Evolutionary conservation across 2,329 filamentous ascomycete genomes (phyloP).

Genomic region (Paradendryphiella salina): DNA sequence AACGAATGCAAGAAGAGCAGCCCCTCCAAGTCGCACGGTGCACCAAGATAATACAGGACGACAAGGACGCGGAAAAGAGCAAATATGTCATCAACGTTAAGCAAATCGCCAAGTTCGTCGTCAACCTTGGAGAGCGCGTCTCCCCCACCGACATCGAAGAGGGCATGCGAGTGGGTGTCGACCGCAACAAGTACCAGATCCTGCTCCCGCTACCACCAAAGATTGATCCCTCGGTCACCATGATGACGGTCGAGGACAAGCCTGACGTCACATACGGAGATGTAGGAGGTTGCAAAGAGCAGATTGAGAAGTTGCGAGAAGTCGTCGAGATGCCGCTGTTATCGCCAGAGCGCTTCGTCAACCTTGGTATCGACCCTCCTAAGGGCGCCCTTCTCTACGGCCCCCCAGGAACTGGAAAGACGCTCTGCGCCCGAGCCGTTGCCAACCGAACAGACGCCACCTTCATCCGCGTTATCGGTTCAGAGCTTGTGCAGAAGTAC

Average conservation of each 20-base stretch:
- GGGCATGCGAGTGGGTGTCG: conserved; percentile 97
- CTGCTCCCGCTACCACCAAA: conserved; percentile 93
- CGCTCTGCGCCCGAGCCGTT: conserved; percentile 93
- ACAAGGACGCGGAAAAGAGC: conserved; percentile 94
- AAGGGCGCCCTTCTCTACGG: conserved; percentile 97
- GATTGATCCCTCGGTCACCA: conserved; percentile 98
- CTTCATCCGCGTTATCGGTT: conserved; percentile 97
- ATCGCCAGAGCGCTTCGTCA: conserved; percentile 95
- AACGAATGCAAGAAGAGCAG: conserved; percentile 98
- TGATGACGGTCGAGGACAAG: conserved; percentile 99
- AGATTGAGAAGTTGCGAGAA: conserved; percentile 98
- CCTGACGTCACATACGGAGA: conserved; percentile 98
- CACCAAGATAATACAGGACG: conserved; percentile 98
- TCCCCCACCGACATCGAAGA: conserved; percentile 99
- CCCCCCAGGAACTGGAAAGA: conserved; percentile 98
- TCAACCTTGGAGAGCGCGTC: conserved; percentile 94
- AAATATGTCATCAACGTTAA: conserved; percentile 99
- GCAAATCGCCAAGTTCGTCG: conserved; percentile 99
- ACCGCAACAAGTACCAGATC: conserved; percentile 99
- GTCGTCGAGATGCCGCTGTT: conserved; percentile 98
- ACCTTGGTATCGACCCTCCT: conserved; percentile 96
- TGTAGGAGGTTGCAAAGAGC: conserved; percentile 98
- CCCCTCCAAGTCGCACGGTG: conserved; percentile 95
- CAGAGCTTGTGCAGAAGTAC: conserved; percentile 97
- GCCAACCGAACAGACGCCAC: conserved; percentile 98